phyloP scores from a whole-genome alignment of 768 basidiomycete species.

The Mrakia gelida region DNA sequence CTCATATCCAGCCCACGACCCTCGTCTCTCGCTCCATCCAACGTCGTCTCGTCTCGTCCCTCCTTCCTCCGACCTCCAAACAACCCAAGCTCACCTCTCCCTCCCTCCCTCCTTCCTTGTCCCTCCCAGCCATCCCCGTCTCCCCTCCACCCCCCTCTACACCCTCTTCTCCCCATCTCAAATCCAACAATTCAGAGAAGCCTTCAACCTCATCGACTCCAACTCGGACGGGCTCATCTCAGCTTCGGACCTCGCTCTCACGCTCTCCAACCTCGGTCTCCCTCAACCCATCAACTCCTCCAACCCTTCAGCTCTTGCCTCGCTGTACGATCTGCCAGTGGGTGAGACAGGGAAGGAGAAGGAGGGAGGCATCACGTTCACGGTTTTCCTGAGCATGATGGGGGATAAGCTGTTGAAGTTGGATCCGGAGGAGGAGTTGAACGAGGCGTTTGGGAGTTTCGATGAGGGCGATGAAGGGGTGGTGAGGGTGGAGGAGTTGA shows the following conservation, averaged over 20 bases:
- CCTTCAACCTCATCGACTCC: constrained; percentile 33
- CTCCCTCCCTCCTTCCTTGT: neutral
- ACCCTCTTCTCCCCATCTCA: constrained; percentile 30
- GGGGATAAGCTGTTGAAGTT: constrained; percentile 29
- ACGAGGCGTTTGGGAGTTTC: constrained; percentile 31
- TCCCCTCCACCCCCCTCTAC: constrained; percentile 30
- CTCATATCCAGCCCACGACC: too few species aligned
- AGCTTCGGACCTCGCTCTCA: constrained; percentile 11
- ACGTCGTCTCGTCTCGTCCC: too few species aligned
- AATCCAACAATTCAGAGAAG: constrained; percentile 32
- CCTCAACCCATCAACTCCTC: too few species aligned
- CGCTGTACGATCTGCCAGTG: neutral
- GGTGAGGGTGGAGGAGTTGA: constrained; percentile 27
- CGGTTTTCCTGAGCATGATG: constrained; percentile 30
- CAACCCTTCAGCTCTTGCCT: neutral
- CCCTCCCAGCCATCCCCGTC: constrained; percentile 23
- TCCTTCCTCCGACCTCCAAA: neutral
- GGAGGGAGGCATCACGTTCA: constrained; percentile 27
- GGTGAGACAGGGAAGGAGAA: neutral
- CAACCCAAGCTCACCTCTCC: neutral
- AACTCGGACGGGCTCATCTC: constrained; percentile 30
- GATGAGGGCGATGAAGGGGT: constrained; percentile 25
- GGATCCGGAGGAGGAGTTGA: constrained; percentile 17
- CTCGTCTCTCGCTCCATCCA: too few species aligned
- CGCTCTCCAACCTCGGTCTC: constrained; percentile 29